phyloP scores from a whole-genome alignment of 2,329 filamentous ascomycete species.

The Aspergillus sp. region DNA sequence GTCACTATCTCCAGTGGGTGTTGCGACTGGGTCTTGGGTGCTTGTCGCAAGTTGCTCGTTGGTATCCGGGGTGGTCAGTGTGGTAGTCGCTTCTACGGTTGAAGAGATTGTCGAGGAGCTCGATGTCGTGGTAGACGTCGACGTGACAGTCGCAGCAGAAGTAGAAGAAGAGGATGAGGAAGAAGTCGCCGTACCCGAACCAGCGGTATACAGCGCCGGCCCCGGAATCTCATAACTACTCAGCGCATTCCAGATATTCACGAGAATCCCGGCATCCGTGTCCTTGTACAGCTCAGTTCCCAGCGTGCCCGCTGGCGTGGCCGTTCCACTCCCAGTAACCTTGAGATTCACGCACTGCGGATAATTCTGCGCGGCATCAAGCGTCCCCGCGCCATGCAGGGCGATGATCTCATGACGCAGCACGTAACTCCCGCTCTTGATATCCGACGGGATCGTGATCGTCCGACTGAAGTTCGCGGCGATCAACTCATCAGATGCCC shows the following conservation, averaged over 20 bases:
- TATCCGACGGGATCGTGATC: constrained; percentile 49
- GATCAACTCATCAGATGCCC: constrained; percentile 58
- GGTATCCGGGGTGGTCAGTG: no score
- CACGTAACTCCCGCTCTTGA: constrained; percentile 55
- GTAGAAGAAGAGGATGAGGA: no score
- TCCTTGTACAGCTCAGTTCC: constrained; percentile 59
- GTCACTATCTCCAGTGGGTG: no score
- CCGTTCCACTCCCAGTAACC: constrained; percentile 56
- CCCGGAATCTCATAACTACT: constrained; percentile 54
- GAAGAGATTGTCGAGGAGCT: no score
- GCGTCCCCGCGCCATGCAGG: constrained; percentile 48
- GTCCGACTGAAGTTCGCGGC: constrained; percentile 53
- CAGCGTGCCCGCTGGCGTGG: constrained; percentile 49
- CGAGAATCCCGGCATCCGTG: constrained; percentile 58
- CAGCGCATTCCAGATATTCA: constrained; percentile 59
- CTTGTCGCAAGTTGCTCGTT: no score
- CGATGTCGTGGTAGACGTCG: no score
- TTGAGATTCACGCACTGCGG: constrained; percentile 62
- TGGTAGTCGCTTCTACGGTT: no score
- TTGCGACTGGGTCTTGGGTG: no score
- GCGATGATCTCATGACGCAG: constrained; percentile 58
- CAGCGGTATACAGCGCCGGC: constrained; percentile 36
- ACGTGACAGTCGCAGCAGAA: no score
- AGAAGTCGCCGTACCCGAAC: no score
- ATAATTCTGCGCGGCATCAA: constrained; percentile 55